Conservation (phyloP, 768 basidiomycete genomes). For the Gymnopilus dilepis region DNA sequence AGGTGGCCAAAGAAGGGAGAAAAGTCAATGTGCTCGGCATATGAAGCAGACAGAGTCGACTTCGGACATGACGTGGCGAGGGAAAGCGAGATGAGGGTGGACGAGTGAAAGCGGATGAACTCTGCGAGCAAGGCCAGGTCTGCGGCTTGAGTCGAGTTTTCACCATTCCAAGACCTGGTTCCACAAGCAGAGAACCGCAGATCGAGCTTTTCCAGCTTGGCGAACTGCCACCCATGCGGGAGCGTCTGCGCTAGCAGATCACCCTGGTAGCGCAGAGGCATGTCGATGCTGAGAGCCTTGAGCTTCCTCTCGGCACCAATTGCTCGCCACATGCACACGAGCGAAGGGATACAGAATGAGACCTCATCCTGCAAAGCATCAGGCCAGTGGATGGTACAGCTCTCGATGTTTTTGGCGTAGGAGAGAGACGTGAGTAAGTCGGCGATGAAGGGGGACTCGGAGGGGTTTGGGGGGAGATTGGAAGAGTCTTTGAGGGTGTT, state of each 20-base stretch:
- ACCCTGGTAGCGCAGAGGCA: conserved; percentile 18
- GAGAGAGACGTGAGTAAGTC: conserved; percentile 14
- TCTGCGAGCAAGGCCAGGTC: neutral
- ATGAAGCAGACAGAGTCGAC: too few relatives aligned
- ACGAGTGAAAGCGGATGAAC: conserved; percentile 23
- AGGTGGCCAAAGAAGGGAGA: conserved; percentile 18
- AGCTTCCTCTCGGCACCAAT: conserved; percentile 7
- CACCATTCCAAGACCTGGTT: too few relatives aligned
- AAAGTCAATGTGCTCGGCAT: conserved; percentile 25
- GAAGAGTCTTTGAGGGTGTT: neutral
- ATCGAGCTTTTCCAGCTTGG: conserved; percentile 14
- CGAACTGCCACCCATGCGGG: neutral
- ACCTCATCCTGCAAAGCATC: conserved; percentile 13
- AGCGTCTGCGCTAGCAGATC: conserved; percentile 8
- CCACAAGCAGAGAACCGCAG: conserved; percentile 12
- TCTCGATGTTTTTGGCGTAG: conserved; percentile 12
- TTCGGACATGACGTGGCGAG: conserved; percentile 16
- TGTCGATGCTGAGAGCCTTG: conserved; percentile 12
- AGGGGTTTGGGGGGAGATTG: neutral
- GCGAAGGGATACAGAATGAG: conserved; percentile 23
- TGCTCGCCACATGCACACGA: conserved; percentile 15
- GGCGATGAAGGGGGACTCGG: neutral
- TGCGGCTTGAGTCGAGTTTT: neutral
- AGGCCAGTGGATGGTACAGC: conserved; percentile 24
- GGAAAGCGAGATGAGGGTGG: conserved; percentile 18